Conservation (phyloP, 1,139 yeast genomes). For the Diutina mesorugosa region DNA sequence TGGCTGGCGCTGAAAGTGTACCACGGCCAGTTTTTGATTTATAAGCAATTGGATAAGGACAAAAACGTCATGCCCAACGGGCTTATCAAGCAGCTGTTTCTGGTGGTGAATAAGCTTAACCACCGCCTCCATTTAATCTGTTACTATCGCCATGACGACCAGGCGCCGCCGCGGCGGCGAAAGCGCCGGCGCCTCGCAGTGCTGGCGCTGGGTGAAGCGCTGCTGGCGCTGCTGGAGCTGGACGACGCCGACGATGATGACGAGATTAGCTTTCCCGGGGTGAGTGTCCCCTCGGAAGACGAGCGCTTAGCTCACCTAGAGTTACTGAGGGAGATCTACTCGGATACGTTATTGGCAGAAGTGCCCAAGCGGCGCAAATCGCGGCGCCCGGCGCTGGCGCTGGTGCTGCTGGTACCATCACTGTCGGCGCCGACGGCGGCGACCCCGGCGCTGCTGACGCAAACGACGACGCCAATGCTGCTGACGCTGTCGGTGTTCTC, state of each 20-base stretch:
- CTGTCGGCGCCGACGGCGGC: background rate
- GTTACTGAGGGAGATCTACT: background rate
- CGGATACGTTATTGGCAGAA: background rate
- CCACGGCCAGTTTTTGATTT: slow-evolving; percentile 49
- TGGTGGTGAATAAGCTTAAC: slow-evolving; percentile 33
- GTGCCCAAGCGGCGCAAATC: background rate
- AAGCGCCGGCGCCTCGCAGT: background rate
- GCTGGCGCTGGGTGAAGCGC: background rate
- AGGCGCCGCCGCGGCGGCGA: background rate
- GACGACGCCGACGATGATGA: background rate
- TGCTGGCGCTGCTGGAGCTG: background rate
- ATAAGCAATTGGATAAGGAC: slow-evolving; percentile 41
- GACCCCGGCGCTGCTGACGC: background rate
- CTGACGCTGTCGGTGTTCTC: background rate
- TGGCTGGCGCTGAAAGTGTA: slow-evolving; percentile 62
- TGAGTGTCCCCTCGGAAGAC: background rate
- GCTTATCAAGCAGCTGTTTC: slow-evolving; percentile 45
- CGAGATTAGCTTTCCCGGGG: background rate
- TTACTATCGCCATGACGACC: slow-evolving; percentile 14
- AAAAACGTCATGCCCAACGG: slow-evolving; percentile 29
- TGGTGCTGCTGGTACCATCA: background rate
- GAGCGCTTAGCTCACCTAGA: background rate
- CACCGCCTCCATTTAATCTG: slow-evolving; percentile 45
- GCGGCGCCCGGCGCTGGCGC: background rate
- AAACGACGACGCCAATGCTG: background rate